A percentile compares a stretch with the other conserved stretches of the same genome.
Evolutionary conservation across 208 protist genomes (phyloP).

Genomic region (Crithidia thermophila): DNA sequence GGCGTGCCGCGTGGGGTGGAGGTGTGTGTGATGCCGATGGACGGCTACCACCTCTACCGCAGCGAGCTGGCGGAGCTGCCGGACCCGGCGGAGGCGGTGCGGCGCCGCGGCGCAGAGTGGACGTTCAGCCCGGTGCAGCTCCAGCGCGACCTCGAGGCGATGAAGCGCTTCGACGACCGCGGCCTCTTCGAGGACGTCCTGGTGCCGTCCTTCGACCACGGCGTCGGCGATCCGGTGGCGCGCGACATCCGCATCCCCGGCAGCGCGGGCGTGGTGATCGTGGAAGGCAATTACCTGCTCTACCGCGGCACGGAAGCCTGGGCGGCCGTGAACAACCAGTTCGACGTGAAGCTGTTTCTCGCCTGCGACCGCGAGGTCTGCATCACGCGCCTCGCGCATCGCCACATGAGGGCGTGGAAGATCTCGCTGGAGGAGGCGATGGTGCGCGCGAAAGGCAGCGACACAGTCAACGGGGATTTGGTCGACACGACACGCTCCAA

Average conservation of each 20-base stretch:
- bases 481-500: conserved; percentile 56
- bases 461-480: conserved; percentile 74
- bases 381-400: conserved; percentile 52
- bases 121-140: conserved; percentile 76
- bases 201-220: conserved; percentile 84
- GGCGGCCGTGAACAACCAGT: conserved; percentile 56
- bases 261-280: conserved; percentile 55
- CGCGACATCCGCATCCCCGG: conserved; percentile 47
- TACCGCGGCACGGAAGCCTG: conserved; percentile 63
- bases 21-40: conserved; percentile 79
- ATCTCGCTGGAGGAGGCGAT: conserved; percentile 54
- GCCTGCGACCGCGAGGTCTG: conserved; percentile 43
- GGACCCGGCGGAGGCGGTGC: conserved; percentile 57
- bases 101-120: conserved; percentile 76
- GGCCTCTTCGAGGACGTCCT: conserved; percentile 53
- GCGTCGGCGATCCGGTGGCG: conserved; percentile 60
- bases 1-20: conserved; percentile 19
- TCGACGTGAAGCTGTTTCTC: conserved; percentile 72
- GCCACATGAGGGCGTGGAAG: conserved; percentile 78
- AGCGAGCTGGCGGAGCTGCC: conserved; percentile 52
- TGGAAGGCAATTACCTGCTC: conserved; percentile 83
- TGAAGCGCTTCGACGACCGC: conserved; percentile 31
- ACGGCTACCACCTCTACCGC: conserved; percentile 83
- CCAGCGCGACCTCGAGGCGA: conserved; percentile 43
- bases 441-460: conserved; percentile 62